Conservation (phyloP, 1,284 basidiomycete genomes). For the Microbotryum silenes-acaulis region DNA sequence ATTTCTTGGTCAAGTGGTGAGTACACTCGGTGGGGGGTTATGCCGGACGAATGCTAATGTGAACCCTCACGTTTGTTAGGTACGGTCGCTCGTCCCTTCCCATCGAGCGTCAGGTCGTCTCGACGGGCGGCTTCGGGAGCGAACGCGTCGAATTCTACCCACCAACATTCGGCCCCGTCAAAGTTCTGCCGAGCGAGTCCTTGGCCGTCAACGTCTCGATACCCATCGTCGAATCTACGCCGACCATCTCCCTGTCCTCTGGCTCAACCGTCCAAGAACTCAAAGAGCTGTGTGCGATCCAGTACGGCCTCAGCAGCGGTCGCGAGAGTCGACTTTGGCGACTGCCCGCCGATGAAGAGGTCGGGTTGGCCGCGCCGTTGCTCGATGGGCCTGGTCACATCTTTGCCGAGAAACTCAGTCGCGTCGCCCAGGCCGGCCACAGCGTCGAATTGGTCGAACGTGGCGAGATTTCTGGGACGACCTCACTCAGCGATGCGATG, state of each 20-base stretch:
- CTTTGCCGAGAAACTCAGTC: conserved; percentile 32
- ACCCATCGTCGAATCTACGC: conserved; percentile 13
- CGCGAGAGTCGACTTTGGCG: conserved; percentile 21
- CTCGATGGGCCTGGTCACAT: conserved; percentile 25
- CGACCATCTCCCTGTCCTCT: conserved; percentile 31
- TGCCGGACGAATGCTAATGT: background rate
- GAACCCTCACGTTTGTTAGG: conserved; percentile 44
- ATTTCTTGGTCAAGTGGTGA: conserved; percentile 58
- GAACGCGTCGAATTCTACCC: conserved; percentile 65
- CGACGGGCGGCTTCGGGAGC: conserved; percentile 25
- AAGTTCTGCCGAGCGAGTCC: conserved; percentile 36
- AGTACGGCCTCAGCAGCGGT: conserved; percentile 7
- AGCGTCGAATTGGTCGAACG: conserved; percentile 33
- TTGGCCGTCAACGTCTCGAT: conserved; percentile 8
- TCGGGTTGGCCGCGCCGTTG: background rate
- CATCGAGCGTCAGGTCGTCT: conserved; percentile 60
- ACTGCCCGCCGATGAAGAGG: conserved; percentile 11
- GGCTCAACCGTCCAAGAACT: conserved; percentile 32
- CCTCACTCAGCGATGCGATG: conserved; percentile 37
- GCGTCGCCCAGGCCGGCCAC: conserved; percentile 18
- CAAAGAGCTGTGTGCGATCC: conserved; percentile 32
- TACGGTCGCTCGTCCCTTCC: conserved; percentile 56
- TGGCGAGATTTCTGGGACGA: conserved; percentile 19
- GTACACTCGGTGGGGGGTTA: conserved; percentile 33
- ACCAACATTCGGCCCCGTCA: conserved; percentile 57